Base-by-base conservation (phyloP, 2,329 filamentous ascomycete species). In the Ceratocystis ficicola region DNA sequence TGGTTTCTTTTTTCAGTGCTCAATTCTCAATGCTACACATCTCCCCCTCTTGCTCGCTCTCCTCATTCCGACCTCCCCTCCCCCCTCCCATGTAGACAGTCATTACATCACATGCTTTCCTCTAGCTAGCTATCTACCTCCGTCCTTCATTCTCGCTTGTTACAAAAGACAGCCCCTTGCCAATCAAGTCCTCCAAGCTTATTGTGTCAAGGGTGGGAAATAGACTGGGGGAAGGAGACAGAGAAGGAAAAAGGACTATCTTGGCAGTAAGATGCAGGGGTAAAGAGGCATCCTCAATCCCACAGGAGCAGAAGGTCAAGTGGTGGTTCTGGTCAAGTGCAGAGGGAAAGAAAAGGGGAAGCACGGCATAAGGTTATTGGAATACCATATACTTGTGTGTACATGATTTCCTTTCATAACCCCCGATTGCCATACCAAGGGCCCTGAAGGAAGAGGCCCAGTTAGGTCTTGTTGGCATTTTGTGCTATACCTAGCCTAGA, bases 71-170 rank as follows among this genome's bases (percentile, higher is more conserved):
- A 4, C 25, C 17, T 17, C 52, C 17, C 50, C 50, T 17, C 52
- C 20, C 52, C 20, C 52, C 52, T 32, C 52, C n/a, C n/a, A 7
- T 32, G 2, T 30, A 57, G 32, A 36, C 32, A 36, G 36, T 41
- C 2, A 59, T 59, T 30, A 36, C 55, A 59, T 32, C 55, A 59
- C 55, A 59, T 36, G 30, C 55, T 59, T 30, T 30, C 28, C 5
- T 12, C 52, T 30, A n/a, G 55, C n/a, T 57, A 5, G n/a, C 3
- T 28, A 12, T 20, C n/a, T 57, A 8, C 3, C 55, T 59, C n/a
- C 25, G 15, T 59, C 55, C 55, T 59, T 59, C 30, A 59, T 59
- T 59, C 55, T 59, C 55, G 28, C 55, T 59, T 59, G 30, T 59
- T 59, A 20, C 25, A 59, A 59, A 36, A 32, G 25, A 30, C 15